Evolutionary conservation across 208 protist genomes (phyloP).

Genomic region (Crithidia expoeki): DNA sequence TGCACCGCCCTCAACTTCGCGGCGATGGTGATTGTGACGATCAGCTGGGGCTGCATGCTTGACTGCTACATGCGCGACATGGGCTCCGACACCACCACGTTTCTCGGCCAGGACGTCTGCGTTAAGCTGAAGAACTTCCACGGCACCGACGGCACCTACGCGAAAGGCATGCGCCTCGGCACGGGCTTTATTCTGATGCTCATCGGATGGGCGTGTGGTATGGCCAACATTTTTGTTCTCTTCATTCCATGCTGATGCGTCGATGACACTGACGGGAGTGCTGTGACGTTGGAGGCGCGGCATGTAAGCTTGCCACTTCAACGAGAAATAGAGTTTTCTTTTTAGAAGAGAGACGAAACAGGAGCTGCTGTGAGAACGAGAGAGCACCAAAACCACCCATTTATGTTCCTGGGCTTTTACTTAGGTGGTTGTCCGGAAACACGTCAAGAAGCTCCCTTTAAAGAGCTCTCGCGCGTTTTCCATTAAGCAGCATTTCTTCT

Average conservation of each 20-base stretch:
- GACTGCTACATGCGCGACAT: constrained; percentile 32
- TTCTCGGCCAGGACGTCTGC: constrained; percentile 18
- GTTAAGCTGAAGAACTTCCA: constrained; percentile 26
- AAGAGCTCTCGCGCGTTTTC: too few species aligned
- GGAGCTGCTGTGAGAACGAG: too few species aligned
- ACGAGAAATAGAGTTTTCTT: too few species aligned
- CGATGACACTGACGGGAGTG: too few species aligned
- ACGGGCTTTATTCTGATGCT: constrained; percentile 50
- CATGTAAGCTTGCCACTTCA: too few species aligned
- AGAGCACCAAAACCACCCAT: too few species aligned
- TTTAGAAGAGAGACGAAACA: too few species aligned
- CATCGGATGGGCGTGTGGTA: constrained; percentile 28
- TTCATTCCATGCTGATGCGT: constrained; percentile 34
- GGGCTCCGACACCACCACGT: not conserved
- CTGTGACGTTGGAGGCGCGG: too few species aligned
- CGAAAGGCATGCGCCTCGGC: constrained; percentile 39
- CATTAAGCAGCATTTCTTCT: too few species aligned
- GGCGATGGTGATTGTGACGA: constrained; percentile 15
- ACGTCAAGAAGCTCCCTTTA: too few species aligned
- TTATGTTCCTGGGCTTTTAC: too few species aligned
- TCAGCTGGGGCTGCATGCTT: constrained; percentile 52
- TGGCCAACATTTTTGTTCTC: constrained; percentile 47
- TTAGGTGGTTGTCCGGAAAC: too few species aligned
- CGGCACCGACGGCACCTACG: constrained; percentile 15
- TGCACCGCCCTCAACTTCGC: constrained; percentile 37